Base-by-base conservation (phyloP, 495 filamentous ascomycete genomes). In the Lindgomyces ingoldianus region DNA sequence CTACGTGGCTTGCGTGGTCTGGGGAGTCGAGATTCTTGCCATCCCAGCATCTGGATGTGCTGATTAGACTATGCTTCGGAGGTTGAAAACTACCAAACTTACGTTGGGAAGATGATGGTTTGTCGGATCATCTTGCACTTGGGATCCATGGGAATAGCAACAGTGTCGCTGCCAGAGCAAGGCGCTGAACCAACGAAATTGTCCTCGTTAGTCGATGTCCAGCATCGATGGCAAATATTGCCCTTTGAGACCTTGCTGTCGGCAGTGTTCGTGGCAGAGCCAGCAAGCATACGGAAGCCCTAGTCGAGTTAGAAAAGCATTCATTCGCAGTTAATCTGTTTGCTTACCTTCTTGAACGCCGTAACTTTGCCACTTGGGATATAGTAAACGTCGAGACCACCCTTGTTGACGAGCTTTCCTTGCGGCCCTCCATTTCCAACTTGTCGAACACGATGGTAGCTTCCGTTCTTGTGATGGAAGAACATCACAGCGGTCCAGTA, bases 61-160 rank as follows among this genome's bases (percentile, higher is more conserved):
- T 53, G 22, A 39, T 16, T 24, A 25, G 4, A 14, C 16, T 52
- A 30, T 46, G 18, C 1, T 24, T 42, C n/a, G 39, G 14, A 25
- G 4, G 42, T 19, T 21, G 21, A 19, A 50, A 14, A 4, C 16
- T 14, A 14, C 27, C 11, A 25, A 22, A 68, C 72, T 67, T 53
- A 74, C 68, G 76, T 70, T 2, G 80, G 80, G 76, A 81, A 82
- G 55, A 73, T 74, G 69, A 83, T 77, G 75, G 80, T 83, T 65
- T 76, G 74, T 62, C 80, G 78, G 69, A 83, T 81, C 80, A 83
- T 83, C 75, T 83, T 81, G 77, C 80, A 83, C 47, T 58, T 73
- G 56, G 75, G 73, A 48, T 74, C 69, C 24, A 64, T 65, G 62
- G 65, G 66, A 41, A 69, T 69, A 4, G 45, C 66, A 27, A 69